Evolutionary conservation across 805 yeast genomes (phyloP).

Genomic region (Ogataea dorogensis): DNA sequence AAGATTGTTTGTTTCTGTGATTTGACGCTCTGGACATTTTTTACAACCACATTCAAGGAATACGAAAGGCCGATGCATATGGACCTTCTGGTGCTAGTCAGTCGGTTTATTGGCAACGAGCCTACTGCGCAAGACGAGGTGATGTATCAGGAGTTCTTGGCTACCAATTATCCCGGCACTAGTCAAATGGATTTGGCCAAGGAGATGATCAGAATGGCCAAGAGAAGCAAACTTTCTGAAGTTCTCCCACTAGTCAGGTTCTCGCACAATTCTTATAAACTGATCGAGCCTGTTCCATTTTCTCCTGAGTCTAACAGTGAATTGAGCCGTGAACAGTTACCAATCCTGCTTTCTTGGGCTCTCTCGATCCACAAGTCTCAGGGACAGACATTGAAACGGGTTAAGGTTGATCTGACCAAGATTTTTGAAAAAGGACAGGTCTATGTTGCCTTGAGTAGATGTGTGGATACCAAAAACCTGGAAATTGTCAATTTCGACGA

Average conservation of each 20-base stretch:
- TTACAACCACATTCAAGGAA: slow-evolving; percentile 26
- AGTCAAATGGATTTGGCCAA: slow-evolving; percentile 6
- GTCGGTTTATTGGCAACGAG: slow-evolving; percentile 17
- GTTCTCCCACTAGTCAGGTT: slow-evolving; percentile 49
- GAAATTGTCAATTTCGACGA: slow-evolving; percentile 67
- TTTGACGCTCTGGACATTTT: slow-evolving; percentile 29
- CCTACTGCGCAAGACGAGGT: slow-evolving; percentile 17
- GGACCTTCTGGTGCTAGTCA: slow-evolving; percentile 17
- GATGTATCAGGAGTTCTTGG: slow-evolving; percentile 21
- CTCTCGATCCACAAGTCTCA: slow-evolving; percentile 82
- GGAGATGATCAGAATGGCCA: slow-evolving; percentile 28
- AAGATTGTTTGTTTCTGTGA: slow-evolving; percentile 56
- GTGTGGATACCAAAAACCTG: slow-evolving; percentile 60
- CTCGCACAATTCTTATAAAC: slow-evolving; percentile 33
- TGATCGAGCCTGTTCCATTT: slow-evolving; percentile 38
- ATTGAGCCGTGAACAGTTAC: slow-evolving; percentile 55
- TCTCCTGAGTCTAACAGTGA: slow-evolving; percentile 28
- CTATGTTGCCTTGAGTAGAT: slow-evolving; percentile 80
- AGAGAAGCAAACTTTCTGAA: slow-evolving; percentile 12
- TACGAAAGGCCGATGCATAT: slow-evolving; percentile 19
- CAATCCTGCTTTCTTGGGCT: slow-evolving; percentile 77
- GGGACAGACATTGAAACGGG: slow-evolving; percentile 75
- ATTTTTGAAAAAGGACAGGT: slow-evolving; percentile 82
- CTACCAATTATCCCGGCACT: slow-evolving; percentile 7
- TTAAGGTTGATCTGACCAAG: slow-evolving; percentile 63